These are phyloP conservation scores for Selenicereus undatus DNA, from an alignment of 148 eudicot genomes.

Conservation along the genomic window DNA sequence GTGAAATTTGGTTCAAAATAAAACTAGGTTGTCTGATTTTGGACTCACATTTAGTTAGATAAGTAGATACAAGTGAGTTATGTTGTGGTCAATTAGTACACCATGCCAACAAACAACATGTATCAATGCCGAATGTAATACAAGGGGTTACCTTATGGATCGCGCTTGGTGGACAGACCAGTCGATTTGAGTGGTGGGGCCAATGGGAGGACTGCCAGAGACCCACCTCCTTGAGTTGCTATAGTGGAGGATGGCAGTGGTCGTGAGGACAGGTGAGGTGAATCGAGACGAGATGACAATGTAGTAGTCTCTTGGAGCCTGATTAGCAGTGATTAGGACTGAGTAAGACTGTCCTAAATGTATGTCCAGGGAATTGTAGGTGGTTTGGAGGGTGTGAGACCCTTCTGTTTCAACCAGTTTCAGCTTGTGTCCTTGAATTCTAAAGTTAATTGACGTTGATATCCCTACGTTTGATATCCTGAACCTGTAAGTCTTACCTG, in stretches of 20 bases:
- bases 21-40: no score
- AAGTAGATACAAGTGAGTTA: no score
- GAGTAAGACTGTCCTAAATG: constrained; percentile 94
- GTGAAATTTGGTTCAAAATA: no score
- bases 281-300: constrained; percentile 71
- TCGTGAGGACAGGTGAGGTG: constrained; percentile 60
- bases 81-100: no score
- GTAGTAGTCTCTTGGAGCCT: constrained; percentile 77
- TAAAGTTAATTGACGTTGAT: constrained; percentile 75
- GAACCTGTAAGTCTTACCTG: constrained; percentile 90
- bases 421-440: constrained; percentile 83
- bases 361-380: constrained; percentile 64
- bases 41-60: no score
- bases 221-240: constrained; percentile 63
- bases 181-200: constrained; percentile 60
- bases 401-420: constrained; percentile 89
- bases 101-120: background rate
- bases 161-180: constrained; percentile 77
- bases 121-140: background rate
- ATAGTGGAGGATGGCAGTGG: constrained; percentile 80
- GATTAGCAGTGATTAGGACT: constrained; percentile 77
- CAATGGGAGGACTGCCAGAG: constrained; percentile 68
- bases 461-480: constrained; percentile 91
- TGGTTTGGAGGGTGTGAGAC: constrained; percentile 75
- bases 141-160: constrained; percentile 50